phyloP scores from a whole-genome alignment of 2,329 filamentous ascomycete genomes.

The Trichoderma koningiopsis region DNA sequence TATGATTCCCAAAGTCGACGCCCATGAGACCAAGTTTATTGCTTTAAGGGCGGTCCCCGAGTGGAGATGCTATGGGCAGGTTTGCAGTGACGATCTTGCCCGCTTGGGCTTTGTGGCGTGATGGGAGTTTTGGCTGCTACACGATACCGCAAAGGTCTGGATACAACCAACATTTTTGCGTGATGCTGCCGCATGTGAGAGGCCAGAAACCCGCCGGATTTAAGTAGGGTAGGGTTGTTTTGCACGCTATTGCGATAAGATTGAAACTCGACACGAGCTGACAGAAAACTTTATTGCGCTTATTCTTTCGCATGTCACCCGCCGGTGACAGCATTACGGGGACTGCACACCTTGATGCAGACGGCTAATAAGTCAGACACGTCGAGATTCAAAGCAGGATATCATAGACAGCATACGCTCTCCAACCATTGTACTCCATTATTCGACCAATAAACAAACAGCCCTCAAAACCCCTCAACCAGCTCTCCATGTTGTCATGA shows the following conservation, averaged over 20 bases:
- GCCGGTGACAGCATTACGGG: background rate
- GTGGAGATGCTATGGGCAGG: slow-evolving; percentile 6
- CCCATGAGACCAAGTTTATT: background rate
- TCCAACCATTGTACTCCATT: background rate
- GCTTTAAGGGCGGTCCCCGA: background rate
- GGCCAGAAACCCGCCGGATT: background rate
- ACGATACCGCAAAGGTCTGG: background rate
- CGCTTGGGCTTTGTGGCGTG: slow-evolving; percentile 2
- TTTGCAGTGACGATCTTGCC: background rate
- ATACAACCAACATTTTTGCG: background rate
- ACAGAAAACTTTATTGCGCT: slow-evolving; percentile 4
- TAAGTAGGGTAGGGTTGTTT: background rate
- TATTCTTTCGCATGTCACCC: background rate
- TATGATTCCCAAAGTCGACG: background rate
- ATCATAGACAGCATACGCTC: slow-evolving; percentile 7
- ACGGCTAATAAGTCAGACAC: background rate
- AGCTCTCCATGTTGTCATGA: background rate
- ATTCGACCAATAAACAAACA: background rate
- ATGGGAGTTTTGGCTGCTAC: slow-evolving; percentile 2
- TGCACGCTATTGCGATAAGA: background rate
- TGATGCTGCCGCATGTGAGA: background rate
- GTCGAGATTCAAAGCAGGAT: slow-evolving; percentile 15
- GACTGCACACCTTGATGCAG: background rate
- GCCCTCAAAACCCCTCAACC: background rate
- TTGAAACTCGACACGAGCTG: background rate